These are phyloP conservation scores for Dactylellina haptotyla DNA, from an alignment of 2,329 filamentous ascomycete genomes.

Conservation along the genomic window DNA sequence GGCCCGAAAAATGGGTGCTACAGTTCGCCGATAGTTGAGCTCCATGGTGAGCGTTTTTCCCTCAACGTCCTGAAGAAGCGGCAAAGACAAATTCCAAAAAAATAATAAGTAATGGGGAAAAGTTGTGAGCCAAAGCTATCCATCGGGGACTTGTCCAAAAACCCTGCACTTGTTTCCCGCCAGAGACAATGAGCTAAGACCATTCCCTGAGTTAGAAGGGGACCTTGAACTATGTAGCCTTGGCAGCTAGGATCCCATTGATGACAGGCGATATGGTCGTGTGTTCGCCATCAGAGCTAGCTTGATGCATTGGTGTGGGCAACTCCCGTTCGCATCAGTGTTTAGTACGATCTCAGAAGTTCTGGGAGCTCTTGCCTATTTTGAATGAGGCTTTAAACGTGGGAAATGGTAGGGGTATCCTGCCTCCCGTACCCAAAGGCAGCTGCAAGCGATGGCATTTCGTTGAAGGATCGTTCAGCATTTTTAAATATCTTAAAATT, in stretches of 20 bases:
- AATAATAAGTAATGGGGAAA: too few relatives aligned
- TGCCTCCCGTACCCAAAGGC: slow-evolving; percentile 33
- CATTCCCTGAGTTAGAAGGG: not conserved
- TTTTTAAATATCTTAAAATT: not conserved
- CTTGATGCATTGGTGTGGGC: slow-evolving; percentile 38
- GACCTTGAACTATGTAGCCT: slow-evolving; percentile 22
- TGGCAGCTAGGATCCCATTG: slow-evolving; percentile 27
- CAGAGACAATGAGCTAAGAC: slow-evolving; percentile 28
- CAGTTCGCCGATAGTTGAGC: slow-evolving; percentile 37
- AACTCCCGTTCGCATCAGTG: slow-evolving; percentile 32
- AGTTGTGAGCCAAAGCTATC: slow-evolving; percentile 20
- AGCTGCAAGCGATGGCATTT: slow-evolving; percentile 37
- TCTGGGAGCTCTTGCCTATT: slow-evolving; percentile 50
- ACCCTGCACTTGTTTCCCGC: slow-evolving; percentile 43
- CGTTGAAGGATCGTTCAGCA: too few relatives aligned
- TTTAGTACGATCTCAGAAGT: slow-evolving; percentile 30
- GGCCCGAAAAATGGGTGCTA: slow-evolving; percentile 18
- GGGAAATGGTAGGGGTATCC: slow-evolving; percentile 44
- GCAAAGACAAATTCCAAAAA: not conserved
- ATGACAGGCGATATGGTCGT: slow-evolving; percentile 27
- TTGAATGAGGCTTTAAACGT: slow-evolving; percentile 51
- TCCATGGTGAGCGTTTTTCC: slow-evolving; percentile 44
- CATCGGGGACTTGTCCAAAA: slow-evolving; percentile 51
- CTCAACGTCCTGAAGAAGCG: too few relatives aligned
- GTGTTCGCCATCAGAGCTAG: slow-evolving; percentile 27